Evolutionary conservation across 2,329 filamentous ascomycete species (phyloP), one percentile per base, ranked within the genome.

Genomic region (Diplocarpon mali): DNA sequence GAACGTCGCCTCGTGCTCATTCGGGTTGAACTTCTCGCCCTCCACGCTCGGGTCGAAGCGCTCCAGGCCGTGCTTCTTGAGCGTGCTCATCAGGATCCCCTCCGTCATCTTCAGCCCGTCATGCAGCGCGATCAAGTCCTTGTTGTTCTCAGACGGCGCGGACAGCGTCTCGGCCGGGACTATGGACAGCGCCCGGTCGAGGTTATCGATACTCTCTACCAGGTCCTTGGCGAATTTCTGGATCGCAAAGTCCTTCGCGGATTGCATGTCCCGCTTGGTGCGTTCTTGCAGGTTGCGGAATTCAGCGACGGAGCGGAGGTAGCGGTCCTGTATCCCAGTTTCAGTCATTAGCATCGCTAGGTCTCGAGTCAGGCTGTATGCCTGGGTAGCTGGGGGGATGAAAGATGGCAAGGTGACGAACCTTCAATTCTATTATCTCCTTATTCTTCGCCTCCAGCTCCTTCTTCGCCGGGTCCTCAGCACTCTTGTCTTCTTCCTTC

Each of bases 261-360:
- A 69, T 67, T 92, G 85, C 64, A 93, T 82, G 57, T 98, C 92
- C 62, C 92, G 87, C 65, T 82, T 77, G 35, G 87, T 94, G 62
- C 92, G 86, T 62, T 95, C 87, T 71, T 96, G 90, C 41, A 98
- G 84, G 70, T 96, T 98, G 64, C 87, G 87, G 77, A 93, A 96
- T 60, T 98, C 92, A 68, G 92, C 92, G 53, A 96, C 80, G 44
- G 85, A 84, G 64, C 92, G 90, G 52, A 95, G 77, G 67, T 88
- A 93, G 71, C 88, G 92, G 69, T 96, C 92, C 92, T 96, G 48
- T 34, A n/a, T 15, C 8, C 44, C 35, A 30, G 38, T 46, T 32
- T 44, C 39, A 48, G 40, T 34, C 28, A 7, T 28, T 6, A n/a
- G 5, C 29, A 3, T 7, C n/a, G n/a, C 28, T 24, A 7, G 20